Percentiles rank a stretch among this genome's conserved stretches.
Conservation (phyloP, 1,139 yeast species). For the Lodderomyces orthopsilosis region DNA sequence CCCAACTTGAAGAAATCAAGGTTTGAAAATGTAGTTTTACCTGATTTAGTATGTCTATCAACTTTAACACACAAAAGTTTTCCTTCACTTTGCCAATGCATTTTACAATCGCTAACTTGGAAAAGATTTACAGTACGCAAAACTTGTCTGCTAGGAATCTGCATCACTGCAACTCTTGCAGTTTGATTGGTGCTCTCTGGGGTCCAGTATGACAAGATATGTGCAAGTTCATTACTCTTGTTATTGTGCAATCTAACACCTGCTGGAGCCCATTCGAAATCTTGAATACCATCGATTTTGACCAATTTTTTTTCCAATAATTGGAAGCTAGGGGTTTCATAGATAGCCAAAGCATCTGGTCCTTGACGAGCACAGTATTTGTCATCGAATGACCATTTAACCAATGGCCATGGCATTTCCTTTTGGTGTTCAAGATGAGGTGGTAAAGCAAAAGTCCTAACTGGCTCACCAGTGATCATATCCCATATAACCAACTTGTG, state of each 20-base stretch:
- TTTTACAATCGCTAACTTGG: slow-evolving; percentile 87
- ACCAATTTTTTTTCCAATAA: slow-evolving; percentile 82
- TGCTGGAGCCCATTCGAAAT: slow-evolving; percentile 95
- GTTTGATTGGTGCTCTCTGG: slow-evolving; percentile 92
- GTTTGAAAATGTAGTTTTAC: slow-evolving; percentile 87
- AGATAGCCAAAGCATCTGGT: slow-evolving; percentile 89
- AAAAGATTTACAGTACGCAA: slow-evolving; percentile 90
- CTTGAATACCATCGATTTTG: slow-evolving; percentile 81
- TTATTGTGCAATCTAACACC: slow-evolving; percentile 65
- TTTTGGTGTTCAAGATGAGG: slow-evolving; percentile 67
- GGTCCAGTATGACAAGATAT: slow-evolving; percentile 90
- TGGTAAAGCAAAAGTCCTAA: slow-evolving; percentile 87
- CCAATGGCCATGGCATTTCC: slow-evolving; percentile 93
- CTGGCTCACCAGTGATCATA: slow-evolving; percentile 75
- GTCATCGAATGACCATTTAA: slow-evolving; percentile 95
- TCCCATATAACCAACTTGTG: slow-evolving; percentile 96
- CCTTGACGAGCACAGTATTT: slow-evolving; percentile 94
- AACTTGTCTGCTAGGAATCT: slow-evolving; percentile 78
- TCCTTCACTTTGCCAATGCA: slow-evolving; percentile 94
- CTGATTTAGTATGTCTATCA: slow-evolving; percentile 94
- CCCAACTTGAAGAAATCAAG: slow-evolving; percentile 86
- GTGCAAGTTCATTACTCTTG: slow-evolving; percentile 53
- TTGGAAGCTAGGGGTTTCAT: slow-evolving; percentile 67
- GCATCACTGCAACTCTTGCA: slow-evolving; percentile 91
- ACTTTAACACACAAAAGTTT: slow-evolving; percentile 89